Evolutionary conservation across 129 eudicot genomes (phyloP).

Genomic region (Oenanthe sinensis): DNA sequence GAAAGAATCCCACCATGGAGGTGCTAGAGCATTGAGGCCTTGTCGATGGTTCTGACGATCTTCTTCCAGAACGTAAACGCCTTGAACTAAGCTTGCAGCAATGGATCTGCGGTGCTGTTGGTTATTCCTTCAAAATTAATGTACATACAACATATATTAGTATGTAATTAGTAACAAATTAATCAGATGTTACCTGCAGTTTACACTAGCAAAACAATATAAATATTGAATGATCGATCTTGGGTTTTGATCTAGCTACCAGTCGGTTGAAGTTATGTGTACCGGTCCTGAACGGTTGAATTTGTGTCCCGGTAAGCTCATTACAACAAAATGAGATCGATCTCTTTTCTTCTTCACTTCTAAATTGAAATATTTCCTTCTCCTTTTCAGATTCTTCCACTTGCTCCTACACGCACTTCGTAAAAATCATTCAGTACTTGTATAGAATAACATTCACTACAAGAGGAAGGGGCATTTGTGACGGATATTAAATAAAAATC

Average conservation of each 20-base stretch:
- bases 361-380: too few relatives aligned
- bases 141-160: not conserved
- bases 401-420: too few relatives aligned
- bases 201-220: not conserved
- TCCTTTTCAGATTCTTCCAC: too few relatives aligned
- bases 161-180: not conserved
- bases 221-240: not conserved
- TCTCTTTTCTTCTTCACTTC: too few relatives aligned
- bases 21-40: slow-evolving; percentile 39
- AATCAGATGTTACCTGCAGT: not conserved
- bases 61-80: slow-evolving; percentile 46
- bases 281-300: not conserved
- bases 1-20: slow-evolving; percentile 76
- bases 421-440: too few relatives aligned
- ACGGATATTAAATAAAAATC: too few relatives aligned
- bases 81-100: slow-evolving; percentile 62
- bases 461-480: too few relatives aligned
- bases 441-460: too few relatives aligned
- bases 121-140: slow-evolving; percentile 37
- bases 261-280: not conserved
- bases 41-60: slow-evolving; percentile 42
- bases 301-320: too few relatives aligned
- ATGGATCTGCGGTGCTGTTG: slow-evolving; percentile 46
- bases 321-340: too few relatives aligned
- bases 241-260: not conserved